Base-by-base conservation (phyloP, 495 filamentous ascomycete species). In the Aspergillus funiculosus region DNA sequence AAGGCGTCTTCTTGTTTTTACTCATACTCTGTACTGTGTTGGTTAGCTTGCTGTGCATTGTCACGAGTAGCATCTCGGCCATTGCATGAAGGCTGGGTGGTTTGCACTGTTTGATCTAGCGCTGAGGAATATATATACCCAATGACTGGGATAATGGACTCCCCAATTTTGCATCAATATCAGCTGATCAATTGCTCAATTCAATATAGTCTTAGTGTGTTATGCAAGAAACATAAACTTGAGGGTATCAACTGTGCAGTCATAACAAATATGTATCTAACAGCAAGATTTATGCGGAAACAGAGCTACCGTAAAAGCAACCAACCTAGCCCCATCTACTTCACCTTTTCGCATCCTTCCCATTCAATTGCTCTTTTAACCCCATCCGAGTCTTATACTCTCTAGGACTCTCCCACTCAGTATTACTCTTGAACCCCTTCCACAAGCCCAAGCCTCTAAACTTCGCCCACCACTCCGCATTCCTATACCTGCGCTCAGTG, bases 351-450 rank as follows among this genome's bases (percentile, higher is more conserved):
- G 46, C 60, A 30, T 69, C 71, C 50, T 68, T 66, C 34, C 69
- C 66, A 52, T 68, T 69, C 50, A 64, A 57, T 11, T 64, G 50
- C 24, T 69, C 69, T 18, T 48, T 52, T 39, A 53, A 37, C 1
- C 64, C 69, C 63, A 76, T 80, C 48, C 87, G 67, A 22, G 62
- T 84, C 73, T 98, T 98, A 62, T 86, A 98, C 34, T 84, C 85
- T 42, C 87, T 73, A 22, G 90, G 92, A 62, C 80, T 92, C 66
- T 95, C 87, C 62, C 61, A 74, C 35, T 59, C 59, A 24, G 58
- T 56, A 49, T 61, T 45, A 0, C 53, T 46, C 17, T 56, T 34
- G 46, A 80, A 78, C 30, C 71, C 72, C 51, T 74, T 73, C 91
- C 92, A 97, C 69, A 98, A 82, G 2, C 92, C 92, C 52, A 69